Conservation (phyloP, 805 yeast species). For the Ogataea henricii region DNA sequence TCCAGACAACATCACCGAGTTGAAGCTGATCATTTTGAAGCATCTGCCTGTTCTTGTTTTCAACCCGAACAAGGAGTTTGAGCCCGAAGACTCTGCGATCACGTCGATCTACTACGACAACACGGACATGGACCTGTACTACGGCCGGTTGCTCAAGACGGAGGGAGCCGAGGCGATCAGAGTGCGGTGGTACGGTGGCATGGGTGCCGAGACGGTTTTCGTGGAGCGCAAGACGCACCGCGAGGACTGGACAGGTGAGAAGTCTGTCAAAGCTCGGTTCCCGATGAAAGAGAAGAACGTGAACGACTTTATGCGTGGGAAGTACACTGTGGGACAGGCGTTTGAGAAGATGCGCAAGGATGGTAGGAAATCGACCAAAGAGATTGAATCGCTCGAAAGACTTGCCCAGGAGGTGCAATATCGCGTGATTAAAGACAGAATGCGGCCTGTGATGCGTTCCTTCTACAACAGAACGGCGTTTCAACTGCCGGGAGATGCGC, state of each 20-base stretch:
- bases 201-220: constrained; percentile 87
- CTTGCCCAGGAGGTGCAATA: constrained; percentile 93
- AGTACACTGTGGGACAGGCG: constrained; percentile 82
- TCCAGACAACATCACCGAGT: constrained; percentile 95
- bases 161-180: constrained; percentile 99
- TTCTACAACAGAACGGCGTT: constrained; percentile 98
- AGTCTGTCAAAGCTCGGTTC: constrained; percentile 97
- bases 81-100: constrained; percentile 91
- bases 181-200: constrained; percentile 98
- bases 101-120: constrained; percentile 96
- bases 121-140: constrained; percentile 82
- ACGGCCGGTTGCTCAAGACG: constrained; percentile 91
- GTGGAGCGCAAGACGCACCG: constrained; percentile 98
- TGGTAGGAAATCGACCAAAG: constrained; percentile 83
- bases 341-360: constrained; percentile 92
- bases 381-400: constrained; percentile 88
- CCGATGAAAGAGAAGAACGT: constrained; percentile 88
- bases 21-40: constrained; percentile 87
- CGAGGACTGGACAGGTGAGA: constrained; percentile 99
- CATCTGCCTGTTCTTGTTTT: constrained; percentile 96
- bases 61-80: constrained; percentile 95
- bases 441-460: constrained; percentile 93
- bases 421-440: constrained; percentile 75
- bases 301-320: constrained; percentile 80
- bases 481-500: constrained; percentile 98